Evolutionary conservation across 2,329 filamentous ascomycete species (phyloP).

Genomic region (Fusarium virguliforme): DNA sequence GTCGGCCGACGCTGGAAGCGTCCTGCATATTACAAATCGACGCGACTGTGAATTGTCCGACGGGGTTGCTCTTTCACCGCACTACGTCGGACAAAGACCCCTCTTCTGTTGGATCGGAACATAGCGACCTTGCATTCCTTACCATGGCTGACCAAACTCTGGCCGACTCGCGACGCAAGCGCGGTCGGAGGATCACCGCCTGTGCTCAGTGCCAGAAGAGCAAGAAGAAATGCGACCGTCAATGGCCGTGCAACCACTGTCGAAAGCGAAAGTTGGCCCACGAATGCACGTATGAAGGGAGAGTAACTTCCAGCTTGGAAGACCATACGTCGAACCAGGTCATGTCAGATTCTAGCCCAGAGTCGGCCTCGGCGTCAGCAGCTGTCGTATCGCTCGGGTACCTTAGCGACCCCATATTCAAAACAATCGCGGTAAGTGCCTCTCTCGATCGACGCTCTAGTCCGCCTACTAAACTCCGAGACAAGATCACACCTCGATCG

Average conservation of each 20-base stretch:
- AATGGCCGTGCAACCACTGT: slow-evolving; percentile 3
- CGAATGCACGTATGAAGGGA: neutral
- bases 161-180: neutral
- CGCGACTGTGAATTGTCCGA: neutral
- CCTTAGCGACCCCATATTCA: neutral
- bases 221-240: slow-evolving; percentile 16
- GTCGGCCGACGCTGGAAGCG: slow-evolving; percentile 3
- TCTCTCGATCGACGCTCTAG: accelerated
- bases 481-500: neutral
- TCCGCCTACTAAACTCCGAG: neutral
- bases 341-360: neutral
- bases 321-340: neutral
- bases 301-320: too few relatives aligned
- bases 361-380: neutral
- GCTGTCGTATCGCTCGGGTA: slow-evolving; percentile 6
- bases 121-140: neutral
- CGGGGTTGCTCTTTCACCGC: neutral
- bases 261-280: neutral
- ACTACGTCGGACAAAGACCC: neutral
- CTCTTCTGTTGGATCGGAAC: too few relatives aligned
- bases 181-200: slow-evolving; percentile 1
- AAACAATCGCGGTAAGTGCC: neutral
- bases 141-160: neutral
- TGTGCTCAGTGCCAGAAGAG: slow-evolving; percentile 2
- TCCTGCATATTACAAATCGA: neutral